A percentile compares a stretch with the other conserved stretches of the same genome.
Conservation (phyloP, 164 flowering plant genomes). For the Stephania cephalantha region DNA sequence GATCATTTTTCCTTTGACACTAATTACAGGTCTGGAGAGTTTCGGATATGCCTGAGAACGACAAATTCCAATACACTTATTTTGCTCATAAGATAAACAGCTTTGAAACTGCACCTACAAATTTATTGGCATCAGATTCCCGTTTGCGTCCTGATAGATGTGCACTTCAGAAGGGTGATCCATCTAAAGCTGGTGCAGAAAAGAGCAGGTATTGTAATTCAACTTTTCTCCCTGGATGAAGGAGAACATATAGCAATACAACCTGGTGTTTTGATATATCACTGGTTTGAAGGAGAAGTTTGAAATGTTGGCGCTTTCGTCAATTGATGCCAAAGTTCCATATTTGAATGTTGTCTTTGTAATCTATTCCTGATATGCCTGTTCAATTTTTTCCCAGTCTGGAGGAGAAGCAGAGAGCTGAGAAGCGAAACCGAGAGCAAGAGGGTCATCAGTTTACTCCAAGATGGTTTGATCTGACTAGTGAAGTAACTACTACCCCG, state of each 20-base stretch:
- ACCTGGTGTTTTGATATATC: neutral
- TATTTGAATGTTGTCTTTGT: neutral
- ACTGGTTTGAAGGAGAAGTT: neutral
- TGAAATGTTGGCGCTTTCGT: neutral
- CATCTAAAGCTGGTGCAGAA: slow-evolving; percentile 63
- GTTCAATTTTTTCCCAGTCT: slow-evolving; percentile 23
- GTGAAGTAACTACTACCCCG: slow-evolving; percentile 50
- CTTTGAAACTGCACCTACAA: slow-evolving; percentile 77
- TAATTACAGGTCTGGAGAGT: slow-evolving; percentile 61
- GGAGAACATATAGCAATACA: neutral
- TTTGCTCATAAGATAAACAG: slow-evolving; percentile 86
- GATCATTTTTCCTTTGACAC: neutral
- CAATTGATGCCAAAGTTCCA: neutral
- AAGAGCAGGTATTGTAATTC: slow-evolving; percentile 61
- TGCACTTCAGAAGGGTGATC: slow-evolving; percentile 78
- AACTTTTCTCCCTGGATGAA: slow-evolving; percentile 8
- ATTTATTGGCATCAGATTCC: slow-evolving; percentile 76
- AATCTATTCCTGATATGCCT: neutral
- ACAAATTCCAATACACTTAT: slow-evolving; percentile 73
- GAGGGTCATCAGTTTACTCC: slow-evolving; percentile 45
- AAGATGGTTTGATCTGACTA: slow-evolving; percentile 59
- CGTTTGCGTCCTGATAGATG: slow-evolving; percentile 85
- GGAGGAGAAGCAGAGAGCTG: slow-evolving; percentile 57
- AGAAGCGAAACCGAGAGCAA: slow-evolving; percentile 40
- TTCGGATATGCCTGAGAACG: slow-evolving; percentile 58